Evolutionary conservation across 73 alveolate genomes (phyloP), one percentile per base, ranked within the genome.

Genomic region (Paramecium sonneborni): DNA sequence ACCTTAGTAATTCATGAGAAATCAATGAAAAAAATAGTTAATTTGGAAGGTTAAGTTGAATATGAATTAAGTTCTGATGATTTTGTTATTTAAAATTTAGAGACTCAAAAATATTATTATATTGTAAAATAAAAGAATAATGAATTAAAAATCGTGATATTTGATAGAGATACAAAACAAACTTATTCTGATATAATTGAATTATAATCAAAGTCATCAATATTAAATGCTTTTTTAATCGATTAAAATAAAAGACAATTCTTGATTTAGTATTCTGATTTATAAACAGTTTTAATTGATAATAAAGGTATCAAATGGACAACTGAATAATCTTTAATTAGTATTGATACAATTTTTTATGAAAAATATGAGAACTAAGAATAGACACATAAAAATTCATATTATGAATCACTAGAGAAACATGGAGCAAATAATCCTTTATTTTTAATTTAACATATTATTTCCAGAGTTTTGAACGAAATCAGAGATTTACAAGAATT

Each of bases 331-430:
- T 79, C 90, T 10, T 38, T 44, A 23, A 79, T 79, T 20, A 41
- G 55, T 24, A 79, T 79, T 14, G 55, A 79, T 20, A 12, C 74
- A 8, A 28, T 79, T 8, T 79, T 79, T 34, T 79, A 30, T 41
- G 70, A 79, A 46, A 39, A 43, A 23, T 79, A 43, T 15, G 69
- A 79, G 24, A 79, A 79, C 41, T 12, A 43, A 46, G 90, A 79
- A 41, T 37, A 24, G n/a, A 44, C 76, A 1, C 90, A 79, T 79
- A 79, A 79, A 79, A 79, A 79, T 43, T 20, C 90, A 43, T 79
- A 79, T 79, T 79, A 79, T 79, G 90, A 79, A 41, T 43, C 69
- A 38, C 43, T 79, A 1, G 72, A 38, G n/a, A 43, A 79, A 14
- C 44, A 79, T 24, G 69, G 76, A 1, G 12, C 68, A 2, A 24